Conservation (phyloP, 2,329 filamentous ascomycete species). For the Apiospora aurea region DNA sequence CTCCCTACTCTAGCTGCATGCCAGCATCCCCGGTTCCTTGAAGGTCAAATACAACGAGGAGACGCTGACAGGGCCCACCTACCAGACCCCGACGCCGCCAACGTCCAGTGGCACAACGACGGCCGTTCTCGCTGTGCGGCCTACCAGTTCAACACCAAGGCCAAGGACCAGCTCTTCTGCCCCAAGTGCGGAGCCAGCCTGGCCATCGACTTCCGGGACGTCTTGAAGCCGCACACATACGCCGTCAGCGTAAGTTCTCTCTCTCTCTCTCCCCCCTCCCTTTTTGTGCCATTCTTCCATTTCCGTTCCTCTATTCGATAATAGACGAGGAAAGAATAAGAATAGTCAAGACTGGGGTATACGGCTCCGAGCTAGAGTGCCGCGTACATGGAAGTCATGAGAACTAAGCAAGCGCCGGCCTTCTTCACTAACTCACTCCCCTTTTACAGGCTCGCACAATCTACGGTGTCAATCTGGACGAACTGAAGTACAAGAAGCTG, state of each 20-base stretch:
- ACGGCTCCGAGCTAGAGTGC: background rate
- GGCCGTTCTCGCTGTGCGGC: slow-evolving; percentile 43
- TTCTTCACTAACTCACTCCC: background rate
- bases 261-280: too few relatives aligned
- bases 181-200: slow-evolving; percentile 54
- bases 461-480: slow-evolving; percentile 49
- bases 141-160: slow-evolving; percentile 56
- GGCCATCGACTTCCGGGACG: slow-evolving; percentile 53
- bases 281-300: background rate
- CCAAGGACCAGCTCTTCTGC: slow-evolving; percentile 58
- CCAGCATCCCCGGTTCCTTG: too few relatives aligned
- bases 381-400: background rate
- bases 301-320: background rate
- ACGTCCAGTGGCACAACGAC: slow-evolving; percentile 52
- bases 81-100: slow-evolving; percentile 47
- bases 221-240: slow-evolving; percentile 41
- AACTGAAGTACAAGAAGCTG: slow-evolving; percentile 44
- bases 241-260: slow-evolving; percentile 51
- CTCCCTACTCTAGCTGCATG: background rate
- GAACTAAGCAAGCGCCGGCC: background rate
- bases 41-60: background rate
- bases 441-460: slow-evolving; percentile 47
- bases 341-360: background rate
- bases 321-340: background rate
- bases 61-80: background rate